These are phyloP conservation scores for Leucogyrophana mollusca DNA, from an alignment of 768 basidiomycete species.

Conservation along the genomic window DNA sequence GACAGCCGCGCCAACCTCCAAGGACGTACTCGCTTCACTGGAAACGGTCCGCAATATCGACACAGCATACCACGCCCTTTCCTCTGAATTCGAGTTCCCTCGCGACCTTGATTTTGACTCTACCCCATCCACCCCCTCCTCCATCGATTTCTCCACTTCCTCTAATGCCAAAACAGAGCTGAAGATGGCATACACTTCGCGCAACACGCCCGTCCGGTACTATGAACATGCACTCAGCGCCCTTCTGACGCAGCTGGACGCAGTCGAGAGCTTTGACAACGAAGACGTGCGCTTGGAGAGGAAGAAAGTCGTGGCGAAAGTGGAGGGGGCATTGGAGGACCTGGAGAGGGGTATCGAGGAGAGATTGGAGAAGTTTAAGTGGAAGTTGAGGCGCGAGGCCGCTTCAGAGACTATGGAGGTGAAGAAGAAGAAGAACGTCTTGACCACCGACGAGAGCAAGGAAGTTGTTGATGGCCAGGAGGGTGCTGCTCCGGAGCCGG, in stretches of 20 bases:
- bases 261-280: conserved; percentile 60
- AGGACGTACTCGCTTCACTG: conserved; percentile 22
- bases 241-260: conserved; percentile 58
- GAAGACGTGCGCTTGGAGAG: conserved; percentile 46
- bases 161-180: conserved; percentile 15
- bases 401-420: neutral
- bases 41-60: conserved; percentile 41
- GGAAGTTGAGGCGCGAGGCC: neutral
- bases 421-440: too few relatives aligned
- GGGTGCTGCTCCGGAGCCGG: neutral
- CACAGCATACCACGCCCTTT: conserved; percentile 33
- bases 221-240: conserved; percentile 61
- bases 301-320: conserved; percentile 51
- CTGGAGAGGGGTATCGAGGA: conserved; percentile 50
- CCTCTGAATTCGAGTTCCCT: conserved; percentile 39
- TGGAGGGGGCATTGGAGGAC: conserved; percentile 57
- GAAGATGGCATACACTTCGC: conserved; percentile 53
- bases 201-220: conserved; percentile 58
- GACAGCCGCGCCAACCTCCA: conserved; percentile 10
- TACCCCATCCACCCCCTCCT: conserved; percentile 15
- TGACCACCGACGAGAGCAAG: neutral
- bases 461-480: neutral
- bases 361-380: conserved; percentile 28
- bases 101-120: conserved; percentile 28
- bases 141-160: conserved; percentile 6